Evolutionary conservation across 2,329 filamentous ascomycete genomes (phyloP).

Genomic region (Apiospora malaysiana): DNA sequence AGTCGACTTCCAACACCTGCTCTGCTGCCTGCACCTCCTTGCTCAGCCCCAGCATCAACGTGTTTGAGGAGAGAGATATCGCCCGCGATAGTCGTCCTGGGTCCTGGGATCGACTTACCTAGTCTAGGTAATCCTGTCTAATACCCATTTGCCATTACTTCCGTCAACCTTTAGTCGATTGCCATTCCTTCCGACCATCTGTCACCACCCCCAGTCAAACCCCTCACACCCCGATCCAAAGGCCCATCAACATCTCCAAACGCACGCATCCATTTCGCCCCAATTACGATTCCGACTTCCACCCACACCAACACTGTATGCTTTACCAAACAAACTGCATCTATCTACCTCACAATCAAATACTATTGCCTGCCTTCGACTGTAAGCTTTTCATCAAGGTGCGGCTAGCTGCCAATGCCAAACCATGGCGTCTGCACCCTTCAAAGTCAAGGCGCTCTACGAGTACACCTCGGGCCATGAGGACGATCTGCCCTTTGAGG

Average conservation of each 20-base stretch:
- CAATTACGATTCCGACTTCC: conserved; percentile 9
- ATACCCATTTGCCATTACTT: not conserved
- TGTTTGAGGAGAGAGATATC: conserved; percentile 13
- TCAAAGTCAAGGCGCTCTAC: conserved; percentile 95
- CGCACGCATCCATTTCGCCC: conserved; percentile 13
- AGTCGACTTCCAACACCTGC: not conserved
- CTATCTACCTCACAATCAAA: conserved; percentile 4
- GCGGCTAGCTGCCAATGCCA: conserved; percentile 32
- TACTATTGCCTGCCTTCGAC: conserved; percentile 13
- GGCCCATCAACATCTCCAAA: conserved; percentile 17
- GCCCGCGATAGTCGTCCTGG: not conserved
- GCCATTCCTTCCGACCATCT: conserved; percentile 12
- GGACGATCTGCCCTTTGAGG: conserved; percentile 87
- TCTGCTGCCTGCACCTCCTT: not conserved
- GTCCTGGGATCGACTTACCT: conserved; percentile 15
- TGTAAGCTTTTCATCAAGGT: conserved; percentile 27
- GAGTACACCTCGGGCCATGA: conserved; percentile 93
- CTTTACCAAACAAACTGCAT: not conserved
- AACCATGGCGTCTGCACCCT: conserved; percentile 72
- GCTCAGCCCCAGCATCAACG: conserved; percentile 7
- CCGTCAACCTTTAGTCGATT: not conserved
- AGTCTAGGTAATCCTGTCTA: conserved; percentile 1
- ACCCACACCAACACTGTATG: not conserved
- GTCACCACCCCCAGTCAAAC: conserved; percentile 15
- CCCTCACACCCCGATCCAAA: conserved; percentile 16